Percentiles rank a stretch among this genome's conserved stretches.
phyloP scores from a whole-genome alignment of 176 grass and related monocot genomes.

The Triticum timopheevii region DNA sequence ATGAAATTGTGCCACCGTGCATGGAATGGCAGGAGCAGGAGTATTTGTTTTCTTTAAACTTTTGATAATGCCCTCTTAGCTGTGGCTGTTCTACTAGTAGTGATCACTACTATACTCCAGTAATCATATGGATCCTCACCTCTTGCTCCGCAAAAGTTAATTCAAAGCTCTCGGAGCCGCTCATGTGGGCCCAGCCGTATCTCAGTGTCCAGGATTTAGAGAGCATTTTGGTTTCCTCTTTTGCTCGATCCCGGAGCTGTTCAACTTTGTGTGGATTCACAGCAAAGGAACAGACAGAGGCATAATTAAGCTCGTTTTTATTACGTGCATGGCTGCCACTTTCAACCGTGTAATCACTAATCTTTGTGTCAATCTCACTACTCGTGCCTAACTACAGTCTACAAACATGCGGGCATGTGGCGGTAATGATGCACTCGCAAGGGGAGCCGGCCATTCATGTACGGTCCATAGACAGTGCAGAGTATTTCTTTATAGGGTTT shows the following conservation, averaged over 20 bases:
- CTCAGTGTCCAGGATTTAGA: constrained; percentile 34
- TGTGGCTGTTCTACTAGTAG: constrained; percentile 14
- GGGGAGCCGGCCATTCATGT: constrained; percentile 6
- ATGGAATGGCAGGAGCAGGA: too few species aligned
- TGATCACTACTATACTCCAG: not conserved
- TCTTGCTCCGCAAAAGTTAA: constrained; percentile 9
- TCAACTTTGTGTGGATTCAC: constrained; percentile 21
- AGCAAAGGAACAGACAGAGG: not conserved
- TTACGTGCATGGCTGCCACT: constrained; percentile 26
- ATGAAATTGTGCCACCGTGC: not conserved
- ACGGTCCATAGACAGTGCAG: not conserved
- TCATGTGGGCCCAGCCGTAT: constrained; percentile 29
- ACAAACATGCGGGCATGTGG: constrained; percentile 7
- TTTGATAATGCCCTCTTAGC: constrained; percentile 12
- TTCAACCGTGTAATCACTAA: constrained; percentile 52
- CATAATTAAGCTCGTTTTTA: constrained; percentile 26
- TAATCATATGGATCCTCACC: constrained; percentile 13
- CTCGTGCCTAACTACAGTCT: not conserved
- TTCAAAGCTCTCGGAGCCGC: constrained; percentile 25
- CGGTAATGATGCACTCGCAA: constrained; percentile 23
- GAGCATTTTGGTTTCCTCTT: not conserved
- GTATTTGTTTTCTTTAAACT: not conserved
- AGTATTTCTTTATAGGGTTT: not conserved
- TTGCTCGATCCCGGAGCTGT: not conserved
- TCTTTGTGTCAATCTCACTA: constrained; percentile 24